phyloP scores from a whole-genome alignment of 1,139 yeast genomes.

The Kluyveromyces sp. region DNA sequence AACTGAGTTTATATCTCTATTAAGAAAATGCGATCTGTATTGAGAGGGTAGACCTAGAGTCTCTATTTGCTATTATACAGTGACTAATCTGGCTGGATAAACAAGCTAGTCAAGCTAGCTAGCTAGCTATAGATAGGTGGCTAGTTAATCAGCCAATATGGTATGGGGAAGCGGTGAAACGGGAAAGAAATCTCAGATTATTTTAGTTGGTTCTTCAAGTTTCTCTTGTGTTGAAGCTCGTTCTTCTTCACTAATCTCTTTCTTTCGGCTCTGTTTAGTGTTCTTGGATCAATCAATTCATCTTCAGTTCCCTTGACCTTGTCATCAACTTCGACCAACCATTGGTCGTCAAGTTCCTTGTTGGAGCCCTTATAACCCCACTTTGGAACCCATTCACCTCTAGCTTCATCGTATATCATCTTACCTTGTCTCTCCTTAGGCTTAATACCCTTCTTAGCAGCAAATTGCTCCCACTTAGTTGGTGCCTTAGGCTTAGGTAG shows the following conservation, averaged over 20 bases:
- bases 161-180: too few relatives aligned
- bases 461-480: constrained; percentile 96
- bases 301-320: constrained; percentile 55
- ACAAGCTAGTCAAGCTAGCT: too few relatives aligned
- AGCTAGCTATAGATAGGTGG: too few relatives aligned
- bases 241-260: constrained; percentile 81
- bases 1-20: too few relatives aligned
- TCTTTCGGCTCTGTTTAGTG: constrained; percentile 72
- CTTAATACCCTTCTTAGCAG: constrained; percentile 89
- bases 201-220: constrained; percentile 38
- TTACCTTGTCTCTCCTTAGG: constrained; percentile 88
- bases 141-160: too few relatives aligned
- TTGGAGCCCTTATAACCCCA: constrained; percentile 98
- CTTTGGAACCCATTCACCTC: constrained; percentile 93
- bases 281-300: constrained; percentile 82
- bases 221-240: constrained; percentile 78
- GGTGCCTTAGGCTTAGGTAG: constrained; percentile 87
- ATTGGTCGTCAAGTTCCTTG: constrained; percentile 78
- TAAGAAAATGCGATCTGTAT: too few relatives aligned
- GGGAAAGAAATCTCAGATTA: neutral
- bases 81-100: neutral
- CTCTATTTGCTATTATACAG: neutral
- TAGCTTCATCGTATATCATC: constrained; percentile 80
- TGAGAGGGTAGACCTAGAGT: too few relatives aligned
- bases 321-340: constrained; percentile 94